Base-by-base conservation (phyloP, 1,284 basidiomycete species). In the Grifola frondosa region DNA sequence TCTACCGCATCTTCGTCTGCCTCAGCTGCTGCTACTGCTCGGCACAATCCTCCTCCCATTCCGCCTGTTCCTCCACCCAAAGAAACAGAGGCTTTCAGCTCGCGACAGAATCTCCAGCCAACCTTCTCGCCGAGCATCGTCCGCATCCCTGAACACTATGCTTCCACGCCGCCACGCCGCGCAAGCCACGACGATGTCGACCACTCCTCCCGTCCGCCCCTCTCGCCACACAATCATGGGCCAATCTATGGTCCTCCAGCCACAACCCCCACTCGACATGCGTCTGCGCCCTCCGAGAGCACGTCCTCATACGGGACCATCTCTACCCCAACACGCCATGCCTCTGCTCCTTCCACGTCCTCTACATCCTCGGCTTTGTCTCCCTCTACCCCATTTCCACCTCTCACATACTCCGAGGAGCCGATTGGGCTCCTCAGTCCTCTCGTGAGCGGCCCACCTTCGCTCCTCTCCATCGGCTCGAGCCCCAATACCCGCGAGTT, bases 51-150 rank as follows among this genome's bases (percentile, higher is more conserved):
- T 20, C 13, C 30, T n/a, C 40, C 6, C 36, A 44, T 8, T 51
- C 60, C n/a, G n/a, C n/a, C n/a, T n/a, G n/a, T n/a, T n/a, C n/a
- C n/a, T n/a, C n/a, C n/a, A n/a, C n/a, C n/a, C n/a, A n/a, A n/a
- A n/a, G n/a, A n/a, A n/a, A n/a, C 60, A 1, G 64, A 69, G 24
- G 61, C 64, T 1, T 82, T 74, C 53, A 80, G 73, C 0, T 56
- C 72, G 8, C 68, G 64, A 37, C 65, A 60, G 16, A 73, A 78
- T 16, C 73, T 86, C 12, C 73, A 78, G 33, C 69, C 81, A 1
- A 86, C 85, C 1, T 87, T 87, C 54, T 80, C 81, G 3, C 58
- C 76, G 15, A 77, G 67, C 33, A 81, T 85, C 58, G 68, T 87
- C 19, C 79, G 84, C 33, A 83, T 78, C 3, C 84, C 84, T 6